Evolutionary conservation across 371 early-diverging fungal species (phyloP).

Genomic region (Mucor plumbeus): DNA sequence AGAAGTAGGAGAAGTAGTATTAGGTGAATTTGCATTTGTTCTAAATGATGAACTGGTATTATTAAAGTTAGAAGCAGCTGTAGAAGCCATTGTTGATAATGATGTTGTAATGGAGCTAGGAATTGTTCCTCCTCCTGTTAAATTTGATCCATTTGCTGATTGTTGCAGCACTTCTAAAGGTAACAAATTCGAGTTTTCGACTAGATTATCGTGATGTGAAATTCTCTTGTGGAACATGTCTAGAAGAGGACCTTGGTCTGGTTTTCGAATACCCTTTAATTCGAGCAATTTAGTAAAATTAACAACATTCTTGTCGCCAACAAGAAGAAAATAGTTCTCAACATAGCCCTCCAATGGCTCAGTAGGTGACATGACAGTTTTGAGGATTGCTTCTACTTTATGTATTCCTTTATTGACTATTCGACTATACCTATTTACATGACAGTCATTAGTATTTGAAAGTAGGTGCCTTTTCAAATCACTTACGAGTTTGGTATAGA

Average conservation of each 20-base stretch:
- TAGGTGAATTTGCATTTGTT: slow-evolving; percentile 9
- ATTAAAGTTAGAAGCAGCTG: slow-evolving; percentile 50
- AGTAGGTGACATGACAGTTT: slow-evolving; percentile 85
- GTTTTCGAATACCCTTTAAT: slow-evolving; percentile 77
- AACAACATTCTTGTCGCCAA: slow-evolving; percentile 67
- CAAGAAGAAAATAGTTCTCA: slow-evolving; percentile 86
- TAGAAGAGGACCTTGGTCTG: slow-evolving; percentile 59
- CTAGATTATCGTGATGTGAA: slow-evolving; percentile 29
- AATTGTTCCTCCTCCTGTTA: slow-evolving; percentile 3
- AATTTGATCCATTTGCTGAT: not conserved
- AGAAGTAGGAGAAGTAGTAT: slow-evolving; percentile 17
- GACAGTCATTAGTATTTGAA: no score
- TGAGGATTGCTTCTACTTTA: slow-evolving; percentile 84
- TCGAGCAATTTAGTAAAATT: slow-evolving; percentile 80
- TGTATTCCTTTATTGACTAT: slow-evolving; percentile 81
- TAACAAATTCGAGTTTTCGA: slow-evolving; percentile 45
- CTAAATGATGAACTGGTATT: slow-evolving; percentile 14
- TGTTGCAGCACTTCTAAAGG: slow-evolving; percentile 21
- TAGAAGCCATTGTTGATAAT: slow-evolving; percentile 46
- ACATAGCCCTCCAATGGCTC: slow-evolving; percentile 87
- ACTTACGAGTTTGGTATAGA: slow-evolving; percentile 68
- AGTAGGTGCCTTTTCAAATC: no score
- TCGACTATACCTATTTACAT: slow-evolving; percentile 69
- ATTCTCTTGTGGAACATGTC: slow-evolving; percentile 60
- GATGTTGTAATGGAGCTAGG: slow-evolving; percentile 49